Evolutionary conservation across 2,329 filamentous ascomycete genomes (phyloP).

Genomic region (Pseudogymnoascus sp.): DNA sequence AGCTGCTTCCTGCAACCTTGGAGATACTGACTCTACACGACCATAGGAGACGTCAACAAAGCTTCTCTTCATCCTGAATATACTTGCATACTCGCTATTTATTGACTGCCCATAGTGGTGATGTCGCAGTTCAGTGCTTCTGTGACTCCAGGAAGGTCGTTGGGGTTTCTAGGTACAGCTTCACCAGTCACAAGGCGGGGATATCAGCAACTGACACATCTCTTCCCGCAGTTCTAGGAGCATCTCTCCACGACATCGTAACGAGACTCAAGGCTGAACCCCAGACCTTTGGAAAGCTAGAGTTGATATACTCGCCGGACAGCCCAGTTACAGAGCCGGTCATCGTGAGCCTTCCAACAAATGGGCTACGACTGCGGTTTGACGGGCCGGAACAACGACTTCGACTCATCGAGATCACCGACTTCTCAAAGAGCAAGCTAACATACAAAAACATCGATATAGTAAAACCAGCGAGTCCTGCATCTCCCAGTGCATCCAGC

Average conservation of each 20-base stretch:
- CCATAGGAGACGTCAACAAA: neutral
- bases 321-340: constrained; percentile 70
- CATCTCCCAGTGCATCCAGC: constrained; percentile 21
- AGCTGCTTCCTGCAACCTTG: neutral
- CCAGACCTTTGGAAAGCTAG: constrained; percentile 71
- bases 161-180: constrained; percentile 34
- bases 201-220: constrained; percentile 10
- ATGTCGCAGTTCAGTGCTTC: constrained; percentile 50
- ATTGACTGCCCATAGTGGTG: neutral
- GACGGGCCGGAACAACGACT: constrained; percentile 89
- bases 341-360: constrained; percentile 67
- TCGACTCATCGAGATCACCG: constrained; percentile 80
- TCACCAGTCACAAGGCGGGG: neutral
- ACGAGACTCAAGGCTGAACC: constrained; percentile 84
- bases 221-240: constrained; percentile 62
- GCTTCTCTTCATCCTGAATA: neutral
- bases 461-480: constrained; percentile 50
- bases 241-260: constrained; percentile 83
- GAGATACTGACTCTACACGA: neutral
- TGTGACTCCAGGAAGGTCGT: constrained; percentile 60
- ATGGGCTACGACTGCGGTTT: constrained; percentile 84
- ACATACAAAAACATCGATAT: constrained; percentile 77
- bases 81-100: neutral
- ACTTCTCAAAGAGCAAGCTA: constrained; percentile 79
- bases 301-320: constrained; percentile 71